phyloP scores from a whole-genome alignment of 257 asterid genomes.

The Paulownia fortunei region DNA sequence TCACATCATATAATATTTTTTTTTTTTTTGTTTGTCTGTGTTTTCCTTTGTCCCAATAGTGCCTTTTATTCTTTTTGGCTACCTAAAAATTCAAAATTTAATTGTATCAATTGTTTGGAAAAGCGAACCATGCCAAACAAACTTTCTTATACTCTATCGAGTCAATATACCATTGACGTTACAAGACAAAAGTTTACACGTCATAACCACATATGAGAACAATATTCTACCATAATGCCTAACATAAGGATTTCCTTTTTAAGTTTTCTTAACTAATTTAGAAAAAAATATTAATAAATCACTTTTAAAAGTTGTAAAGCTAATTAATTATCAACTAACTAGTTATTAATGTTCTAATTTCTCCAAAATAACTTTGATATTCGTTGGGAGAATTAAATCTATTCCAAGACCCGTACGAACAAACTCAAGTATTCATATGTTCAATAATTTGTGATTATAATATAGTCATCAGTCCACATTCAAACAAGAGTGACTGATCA shows the following conservation, averaged over 20 bases:
- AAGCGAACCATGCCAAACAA: conserved; percentile 39
- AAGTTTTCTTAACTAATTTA: conserved; percentile 6
- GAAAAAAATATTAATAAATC: background rate
- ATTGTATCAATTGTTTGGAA: conserved; percentile 34
- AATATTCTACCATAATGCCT: conserved; percentile 27
- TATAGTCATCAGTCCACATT: background rate
- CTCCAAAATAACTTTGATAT: conserved; percentile 2
- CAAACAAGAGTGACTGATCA: too few relatives aligned
- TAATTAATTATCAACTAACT: background rate
- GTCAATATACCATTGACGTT: conserved; percentile 60
- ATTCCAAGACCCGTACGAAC: background rate
- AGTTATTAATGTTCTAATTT: background rate
- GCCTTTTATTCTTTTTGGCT: conserved; percentile 18
- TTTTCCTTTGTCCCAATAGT: conserved; percentile 26
- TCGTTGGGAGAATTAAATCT: background rate
- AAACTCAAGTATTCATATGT: background rate
- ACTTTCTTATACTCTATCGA: conserved; percentile 41
- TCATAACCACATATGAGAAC: conserved; percentile 20
- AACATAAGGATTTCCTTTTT: conserved; percentile 11
- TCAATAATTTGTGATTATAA: background rate
- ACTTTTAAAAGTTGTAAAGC: conserved; percentile 27
- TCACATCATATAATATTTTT: too few relatives aligned
- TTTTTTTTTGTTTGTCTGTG: background rate
- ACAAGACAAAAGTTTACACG: conserved; percentile 64
- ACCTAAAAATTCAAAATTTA: background rate